phyloP scores from a whole-genome alignment of 177 flowering plant species.

The Vitis hybrid region DNA sequence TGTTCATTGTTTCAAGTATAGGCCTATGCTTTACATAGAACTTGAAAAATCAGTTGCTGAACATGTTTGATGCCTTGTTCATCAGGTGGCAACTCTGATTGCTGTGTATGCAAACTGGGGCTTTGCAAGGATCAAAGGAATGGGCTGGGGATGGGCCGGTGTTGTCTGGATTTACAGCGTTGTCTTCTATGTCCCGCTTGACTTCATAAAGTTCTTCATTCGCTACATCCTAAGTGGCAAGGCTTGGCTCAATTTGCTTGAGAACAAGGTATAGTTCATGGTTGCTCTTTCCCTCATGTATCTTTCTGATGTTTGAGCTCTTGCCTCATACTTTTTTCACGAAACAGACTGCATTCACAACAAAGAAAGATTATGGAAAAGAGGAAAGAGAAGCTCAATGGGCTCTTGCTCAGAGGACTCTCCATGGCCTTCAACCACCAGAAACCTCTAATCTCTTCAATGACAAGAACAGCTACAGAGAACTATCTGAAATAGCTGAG shows the following conservation, averaged over 20 bases:
- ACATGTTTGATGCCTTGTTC: not conserved
- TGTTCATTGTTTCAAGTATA: too few relatives aligned
- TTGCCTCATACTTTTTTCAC: not conserved
- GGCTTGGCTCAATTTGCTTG: conserved; percentile 61
- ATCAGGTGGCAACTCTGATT: conserved; percentile 63
- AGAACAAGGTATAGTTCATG: conserved; percentile 51
- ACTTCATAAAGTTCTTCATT: conserved; percentile 52
- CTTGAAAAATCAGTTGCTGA: not conserved
- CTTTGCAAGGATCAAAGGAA: conserved; percentile 55
- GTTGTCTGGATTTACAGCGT: conserved; percentile 67
- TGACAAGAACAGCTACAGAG: conserved; percentile 64
- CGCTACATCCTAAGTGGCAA: conserved; percentile 61
- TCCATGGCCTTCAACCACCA: conserved; percentile 66
- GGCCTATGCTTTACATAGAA: too few relatives aligned
- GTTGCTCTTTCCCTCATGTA: not conserved
- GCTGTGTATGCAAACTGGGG: conserved; percentile 74
- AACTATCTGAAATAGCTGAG: conserved; percentile 73
- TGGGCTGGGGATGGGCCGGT: conserved; percentile 82
- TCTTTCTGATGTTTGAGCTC: not conserved
- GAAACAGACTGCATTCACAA: conserved; percentile 68
- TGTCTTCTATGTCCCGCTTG: conserved; percentile 60
- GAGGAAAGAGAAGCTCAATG: conserved; percentile 79
- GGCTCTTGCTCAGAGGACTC: conserved; percentile 72
- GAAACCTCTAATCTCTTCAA: conserved; percentile 37
- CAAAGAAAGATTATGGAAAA: conserved; percentile 70